phyloP scores from a whole-genome alignment of 805 yeast species.

The Nakazawaea ernobii region DNA sequence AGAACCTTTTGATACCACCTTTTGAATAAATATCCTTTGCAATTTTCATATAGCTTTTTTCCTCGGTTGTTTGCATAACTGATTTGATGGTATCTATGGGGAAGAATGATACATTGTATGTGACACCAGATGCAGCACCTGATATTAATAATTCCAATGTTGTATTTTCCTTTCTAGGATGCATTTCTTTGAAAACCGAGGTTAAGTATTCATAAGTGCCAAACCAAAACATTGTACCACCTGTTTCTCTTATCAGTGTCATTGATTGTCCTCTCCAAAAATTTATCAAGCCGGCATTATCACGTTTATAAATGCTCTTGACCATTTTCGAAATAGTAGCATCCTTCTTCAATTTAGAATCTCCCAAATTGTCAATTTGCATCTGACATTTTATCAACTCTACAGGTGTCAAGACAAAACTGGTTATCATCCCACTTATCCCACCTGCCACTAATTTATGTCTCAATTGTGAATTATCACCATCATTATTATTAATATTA shows the following conservation, averaged over 20 bases:
- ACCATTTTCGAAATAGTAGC: slow-evolving; percentile 33
- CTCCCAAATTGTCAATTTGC: slow-evolving; percentile 53
- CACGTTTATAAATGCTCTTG: slow-evolving; percentile 32
- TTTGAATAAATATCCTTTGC: slow-evolving; percentile 33
- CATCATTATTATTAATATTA: background rate
- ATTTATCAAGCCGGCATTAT: slow-evolving; percentile 53
- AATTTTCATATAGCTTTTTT: slow-evolving; percentile 30
- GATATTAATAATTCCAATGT: slow-evolving; percentile 57
- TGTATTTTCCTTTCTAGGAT: slow-evolving; percentile 21
- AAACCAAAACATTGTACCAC: slow-evolving; percentile 94
- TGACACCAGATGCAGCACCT: slow-evolving; percentile 85
- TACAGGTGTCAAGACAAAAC: slow-evolving; percentile 85
- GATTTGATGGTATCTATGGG: slow-evolving; percentile 92
- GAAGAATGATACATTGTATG: slow-evolving; percentile 72
- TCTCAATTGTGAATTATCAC: slow-evolving; percentile 15
- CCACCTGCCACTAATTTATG: slow-evolving; percentile 63
- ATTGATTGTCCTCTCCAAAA: slow-evolving; percentile 86
- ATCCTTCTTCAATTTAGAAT: slow-evolving; percentile 15
- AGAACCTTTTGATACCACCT: slow-evolving; percentile 68
- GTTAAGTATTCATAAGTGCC: slow-evolving; percentile 70
- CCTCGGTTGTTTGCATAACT: slow-evolving; percentile 63
- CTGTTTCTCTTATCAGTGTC: slow-evolving; percentile 75
- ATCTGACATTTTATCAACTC: slow-evolving; percentile 84
- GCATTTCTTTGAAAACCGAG: slow-evolving; percentile 26
- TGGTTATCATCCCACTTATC: slow-evolving; percentile 74